Base-by-base conservation (phyloP, 2,329 filamentous ascomycete genomes). In the Grosmannia penicillata region DNA sequence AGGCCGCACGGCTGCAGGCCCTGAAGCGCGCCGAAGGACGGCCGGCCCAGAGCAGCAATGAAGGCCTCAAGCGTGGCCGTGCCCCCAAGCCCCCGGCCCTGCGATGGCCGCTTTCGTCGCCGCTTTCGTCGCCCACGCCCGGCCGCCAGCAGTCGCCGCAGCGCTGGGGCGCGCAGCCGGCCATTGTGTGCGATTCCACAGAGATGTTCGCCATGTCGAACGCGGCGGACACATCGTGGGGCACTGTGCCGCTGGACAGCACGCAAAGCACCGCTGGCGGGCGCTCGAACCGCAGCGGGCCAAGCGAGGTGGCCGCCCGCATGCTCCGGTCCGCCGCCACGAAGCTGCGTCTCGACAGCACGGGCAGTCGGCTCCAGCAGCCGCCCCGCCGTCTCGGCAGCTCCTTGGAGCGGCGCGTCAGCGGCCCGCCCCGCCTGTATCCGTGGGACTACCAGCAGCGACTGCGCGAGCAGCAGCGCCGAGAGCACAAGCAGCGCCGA, bases 1-100 rank as follows among this genome's bases (percentile, higher is more conserved):
- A 57, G 31, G 55, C 55, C 4, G 53, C 49, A 8, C 48, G 46
- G n/a, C 46, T 49, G 14, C 50, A 54, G 31, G 51, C 52, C 2
- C 24, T 45, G 8, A 14, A 41, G 36, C 30, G 43, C 6, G 24
- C 10, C 8, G 15, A 25, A 3, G 19, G 17, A 9, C 11, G 8
- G 13, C 30, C 21, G 8, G 21, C 3, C 1, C 8, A 14, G 18
- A 21, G 28, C 10, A 10, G 27, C 17, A 6, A 22, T 13, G 6
- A 17, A 11, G 18, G 30, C n/a, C 15, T 6, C 17, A 17, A 32
- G 3, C 10, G 8, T 10, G 9, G n/a, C n/a, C n/a, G n/a, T n/a
- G n/a, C n/a, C n/a, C n/a, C n/a, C n/a, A n/a, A n/a, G n/a, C n/a
- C n/a, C n/a, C n/a, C n/a, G n/a, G n/a, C n/a, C n/a, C n/a, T n/a